Percentiles rank a stretch among this genome's conserved stretches.
Evolutionary conservation across 2,329 filamentous ascomycete genomes (phyloP).

Genomic region (Parastagonospora nodorum): DNA sequence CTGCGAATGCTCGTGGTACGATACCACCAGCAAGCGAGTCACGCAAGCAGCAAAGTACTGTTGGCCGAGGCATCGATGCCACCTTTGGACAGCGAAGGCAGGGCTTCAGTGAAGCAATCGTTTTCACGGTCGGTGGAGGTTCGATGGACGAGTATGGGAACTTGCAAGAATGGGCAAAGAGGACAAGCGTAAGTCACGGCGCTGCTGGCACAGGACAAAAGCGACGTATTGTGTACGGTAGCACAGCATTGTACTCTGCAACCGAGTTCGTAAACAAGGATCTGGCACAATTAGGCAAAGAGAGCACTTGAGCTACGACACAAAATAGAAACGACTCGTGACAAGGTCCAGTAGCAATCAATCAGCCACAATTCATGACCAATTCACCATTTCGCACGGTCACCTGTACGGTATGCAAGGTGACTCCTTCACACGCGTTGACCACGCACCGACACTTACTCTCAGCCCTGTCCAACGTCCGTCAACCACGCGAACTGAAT

Average conservation of each 20-base stretch:
- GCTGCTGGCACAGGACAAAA: conserved; percentile 61
- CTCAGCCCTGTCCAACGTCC: neutral
- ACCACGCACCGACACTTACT: neutral
- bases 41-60: conserved; percentile 48
- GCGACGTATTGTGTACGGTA: conserved; percentile 90
- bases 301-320: conserved; percentile 40
- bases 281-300: conserved; percentile 61
- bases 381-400: no score
- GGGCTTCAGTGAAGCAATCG: conserved; percentile 85
- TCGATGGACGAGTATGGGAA: conserved; percentile 99
- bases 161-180: conserved; percentile 90
- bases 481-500: neutral
- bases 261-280: conserved; percentile 65
- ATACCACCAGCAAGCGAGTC: conserved; percentile 77
- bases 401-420: no score
- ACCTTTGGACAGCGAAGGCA: conserved; percentile 91
- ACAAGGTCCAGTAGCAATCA: neutral
- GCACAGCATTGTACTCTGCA: conserved; percentile 74
- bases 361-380: neutral
- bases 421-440: no score
- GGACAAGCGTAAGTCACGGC: conserved; percentile 64
- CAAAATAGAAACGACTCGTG: neutral
- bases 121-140: conserved; percentile 91
- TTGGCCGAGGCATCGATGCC: conserved; percentile 68
- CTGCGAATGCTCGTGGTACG: conserved; percentile 88